Percentiles rank a stretch among this genome's conserved stretches.
phyloP scores from a whole-genome alignment of 2,329 filamentous ascomycete genomes.

The Colletotrichum scovillei region DNA sequence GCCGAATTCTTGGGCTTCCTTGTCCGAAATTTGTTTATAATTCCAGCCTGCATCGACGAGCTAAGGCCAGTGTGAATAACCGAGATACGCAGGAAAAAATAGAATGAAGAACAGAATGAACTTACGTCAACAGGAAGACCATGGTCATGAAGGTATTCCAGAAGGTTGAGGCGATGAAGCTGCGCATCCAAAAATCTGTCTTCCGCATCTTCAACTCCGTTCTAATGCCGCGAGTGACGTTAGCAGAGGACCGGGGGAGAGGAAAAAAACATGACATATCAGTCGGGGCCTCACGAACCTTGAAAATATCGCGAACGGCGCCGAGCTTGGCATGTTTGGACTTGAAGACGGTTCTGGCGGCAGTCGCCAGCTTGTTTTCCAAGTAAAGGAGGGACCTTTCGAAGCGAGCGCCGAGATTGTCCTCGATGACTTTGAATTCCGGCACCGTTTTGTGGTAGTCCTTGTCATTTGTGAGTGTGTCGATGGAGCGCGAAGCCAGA shows the following conservation, averaged over 20 bases:
- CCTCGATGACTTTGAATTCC: slow-evolving; percentile 63
- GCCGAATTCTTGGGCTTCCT: slow-evolving; percentile 57
- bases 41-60: slow-evolving; percentile 56
- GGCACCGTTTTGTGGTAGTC: slow-evolving; percentile 63
- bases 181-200: slow-evolving; percentile 58
- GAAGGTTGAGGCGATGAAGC: slow-evolving; percentile 57
- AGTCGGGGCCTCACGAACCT: slow-evolving; percentile 47
- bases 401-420: slow-evolving; percentile 56
- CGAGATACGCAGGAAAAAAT: slow-evolving; percentile 27
- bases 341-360: slow-evolving; percentile 44
- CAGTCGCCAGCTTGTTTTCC: slow-evolving; percentile 42
- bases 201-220: slow-evolving; percentile 50
- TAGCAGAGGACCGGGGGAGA: slow-evolving; percentile 23
- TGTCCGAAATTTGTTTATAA: slow-evolving; percentile 57
- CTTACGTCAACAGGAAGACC: slow-evolving; percentile 62
- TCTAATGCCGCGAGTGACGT: slow-evolving; percentile 42
- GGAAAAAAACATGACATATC: slow-evolving; percentile 36
- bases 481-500: slow-evolving; percentile 69
- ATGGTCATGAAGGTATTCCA: slow-evolving; percentile 56
- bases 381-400: slow-evolving; percentile 45
- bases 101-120: slow-evolving; percentile 30
- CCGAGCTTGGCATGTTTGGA: slow-evolving; percentile 52
- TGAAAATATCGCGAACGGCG: slow-evolving; percentile 48
- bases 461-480: slow-evolving; percentile 66
- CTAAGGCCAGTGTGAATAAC: slow-evolving; percentile 43